Evolutionary conservation across 2,329 filamentous ascomycete genomes (phyloP).

Genomic region (Sordariomycetes sp.): DNA sequence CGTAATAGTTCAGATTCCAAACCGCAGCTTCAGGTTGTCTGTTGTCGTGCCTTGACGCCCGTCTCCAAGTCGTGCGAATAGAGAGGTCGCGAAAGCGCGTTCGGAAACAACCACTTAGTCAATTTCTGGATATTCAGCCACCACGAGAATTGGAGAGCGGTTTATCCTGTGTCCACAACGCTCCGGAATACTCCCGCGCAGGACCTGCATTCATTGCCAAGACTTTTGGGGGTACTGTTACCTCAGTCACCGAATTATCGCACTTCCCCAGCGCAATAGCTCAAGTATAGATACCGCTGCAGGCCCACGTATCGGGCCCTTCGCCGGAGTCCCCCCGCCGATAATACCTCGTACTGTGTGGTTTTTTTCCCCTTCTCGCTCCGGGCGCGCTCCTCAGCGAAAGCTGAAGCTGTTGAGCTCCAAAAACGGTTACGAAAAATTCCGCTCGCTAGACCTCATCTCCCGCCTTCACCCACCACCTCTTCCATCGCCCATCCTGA

Average conservation of each 20-base stretch:
- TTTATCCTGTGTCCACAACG: too few species aligned
- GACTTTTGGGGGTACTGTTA: background rate
- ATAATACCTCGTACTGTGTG: background rate
- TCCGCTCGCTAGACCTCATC: background rate
- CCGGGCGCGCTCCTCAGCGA: background rate
- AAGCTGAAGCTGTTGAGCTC: slow-evolving; percentile 1
- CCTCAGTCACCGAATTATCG: background rate
- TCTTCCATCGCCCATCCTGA: background rate
- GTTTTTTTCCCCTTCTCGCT: background rate
- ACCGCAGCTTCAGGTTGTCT: too few species aligned
- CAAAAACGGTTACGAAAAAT: background rate
- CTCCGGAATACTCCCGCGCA: too few species aligned
- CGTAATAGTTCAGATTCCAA: background rate
- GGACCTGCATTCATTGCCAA: background rate
- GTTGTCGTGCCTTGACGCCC: too few species aligned
- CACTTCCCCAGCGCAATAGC: background rate
- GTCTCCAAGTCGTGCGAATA: too few species aligned
- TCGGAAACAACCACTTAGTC: too few species aligned
- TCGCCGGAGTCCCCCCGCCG: background rate
- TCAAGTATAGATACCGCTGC: background rate
- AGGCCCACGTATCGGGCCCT: background rate
- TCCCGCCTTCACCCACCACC: too few species aligned
- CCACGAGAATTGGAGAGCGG: too few species aligned
- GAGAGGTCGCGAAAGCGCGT: too few species aligned
- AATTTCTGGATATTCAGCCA: too few species aligned